Evolutionary conservation across 768 basidiomycete genomes (phyloP), one percentile per base, ranked within the genome.

Genomic region (Leccinum arenicola): DNA sequence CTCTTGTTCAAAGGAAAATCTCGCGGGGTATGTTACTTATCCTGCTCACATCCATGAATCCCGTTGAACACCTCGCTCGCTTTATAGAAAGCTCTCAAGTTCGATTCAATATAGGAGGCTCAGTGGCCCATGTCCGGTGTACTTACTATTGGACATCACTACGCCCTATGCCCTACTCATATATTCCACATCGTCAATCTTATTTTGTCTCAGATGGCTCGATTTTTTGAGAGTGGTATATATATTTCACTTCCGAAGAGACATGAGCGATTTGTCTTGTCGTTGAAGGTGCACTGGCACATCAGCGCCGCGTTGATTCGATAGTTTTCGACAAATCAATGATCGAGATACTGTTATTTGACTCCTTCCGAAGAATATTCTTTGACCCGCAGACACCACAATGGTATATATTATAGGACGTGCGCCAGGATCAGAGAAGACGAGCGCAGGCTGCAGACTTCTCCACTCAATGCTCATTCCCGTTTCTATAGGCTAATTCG

Each of bases 401-500:
- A n/a, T 19, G 29, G 6, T 33, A 45, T 54, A 43, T n/a, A n/a
- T n/a, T n/a, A n/a, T n/a, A n/a, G n/a, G n/a, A n/a, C n/a, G n/a
- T n/a, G n/a, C n/a, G n/a, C n/a, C n/a, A n/a, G n/a, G 61, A 27
- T 54, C 60, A 1, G 60, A 57, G 47, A 61, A 61, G 50, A 59
- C 57, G 1, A 58, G 23, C 12, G 60, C 58, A 27, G 40, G 52
- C 25, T 3, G 1, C 23, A 7, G 33, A n/a, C 8, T 14, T n/a
- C 9, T 15, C 5, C 12, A 14, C 21, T 12, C 21, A 14, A n/a
- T n/a, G 4, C 23, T 25, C 23, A 1, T 47, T 19, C 15, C 21
- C 12, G 8, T 11, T 27, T 31, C 47, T 8, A 43, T 19, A 19
- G 11, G 19, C 19, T 45, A 45, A 12, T 11, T 19, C 0, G 10